Base-by-base conservation (phyloP, 208 protist genomes). In the Leishmania gerbilli region DNA sequence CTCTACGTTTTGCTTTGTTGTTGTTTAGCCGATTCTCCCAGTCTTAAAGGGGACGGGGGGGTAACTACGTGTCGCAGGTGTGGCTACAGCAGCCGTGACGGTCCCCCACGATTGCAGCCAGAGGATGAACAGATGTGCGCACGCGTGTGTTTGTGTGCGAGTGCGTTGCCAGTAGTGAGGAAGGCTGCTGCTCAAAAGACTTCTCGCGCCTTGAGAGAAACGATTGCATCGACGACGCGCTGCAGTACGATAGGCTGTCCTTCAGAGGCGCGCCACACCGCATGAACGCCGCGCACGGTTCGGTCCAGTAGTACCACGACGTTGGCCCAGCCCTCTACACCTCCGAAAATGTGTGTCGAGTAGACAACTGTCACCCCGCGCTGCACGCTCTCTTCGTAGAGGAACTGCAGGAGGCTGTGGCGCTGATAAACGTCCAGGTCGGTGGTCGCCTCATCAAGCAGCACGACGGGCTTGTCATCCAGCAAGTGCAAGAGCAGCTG, bases 281-380 rank as follows among this genome's bases (percentile, higher is more conserved):
- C 85, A 64, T 89, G 81, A 58, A 93, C 81, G 2, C 90, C 89
- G 9, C 83, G 80, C 53, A 55, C 69, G 17, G 82, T 92, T n/a
- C 90, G 89, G 77, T 97, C 91, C n/a, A 97, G 84, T 24, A 98
- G 60, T 53, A 98, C 84, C 11, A 91, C 71, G 3, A 74, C 80
- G 31, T 88, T 87, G 37, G 93, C 91, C 97, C 97, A 99, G 37
- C 89, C 90, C 49, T 97, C 88, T 17, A 99, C 74, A 0, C 95
- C 97, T 58, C 95, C 93, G 83, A 98, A 99, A 81, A 99, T 99
- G 83, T 99, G 95, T 53, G 95, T 99, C 64, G 93, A 86, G 88
- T 98, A 99, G 45, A 98, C 79, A 47, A 98, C 87, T 2, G 94
- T 97, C 65, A 97, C 95, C 9, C 92, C 94, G 34, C 89, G 90